Base-by-base conservation (phyloP, 306 rosid species). In the Inga laurina region DNA sequence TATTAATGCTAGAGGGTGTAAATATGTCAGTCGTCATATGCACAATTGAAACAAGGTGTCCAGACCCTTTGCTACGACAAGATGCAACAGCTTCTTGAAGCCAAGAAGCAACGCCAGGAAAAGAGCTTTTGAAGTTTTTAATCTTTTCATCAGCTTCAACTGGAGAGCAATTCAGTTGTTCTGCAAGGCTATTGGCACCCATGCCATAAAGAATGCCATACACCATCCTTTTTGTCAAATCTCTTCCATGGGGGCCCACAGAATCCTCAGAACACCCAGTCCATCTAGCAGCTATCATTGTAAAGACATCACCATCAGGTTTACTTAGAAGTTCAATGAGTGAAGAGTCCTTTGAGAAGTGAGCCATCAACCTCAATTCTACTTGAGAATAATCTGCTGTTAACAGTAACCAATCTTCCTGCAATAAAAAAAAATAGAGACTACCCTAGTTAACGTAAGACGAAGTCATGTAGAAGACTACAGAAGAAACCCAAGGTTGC, bases 331-430 rank as follows among this genome's bases (percentile, higher is more conserved):
- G 93, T 77, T 92, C 94, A 82, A 91, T 79, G 57, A 96, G 89
- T 8, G 91, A 88, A 56, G 94, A 79, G 86, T 96, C 99, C 78
- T 88, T 89, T 24, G 99, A 96, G 83, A 96, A 93, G 87, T 96
- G 99, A 66, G 99, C 97, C 99, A 96, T 93, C 89, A 96, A 79
- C 88, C 99, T 89, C 89, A 96, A 82, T 85, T 96, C 99, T 79
- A 96, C 94, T 87, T 93, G 99, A 88, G 98, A 96, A 91, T 96
- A 96, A 88, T 96, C 99, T 43, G 99, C 99, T 59, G 97, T 87
- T 84, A 96, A 84, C 73, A 96, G 91, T 74, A 93, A 89, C 99
- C 99, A 93, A 82, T 91, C 88, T 57, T 93, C 97, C 99, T 96
- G 90, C 81, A 80, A 82, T 45, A 80, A 78, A 49, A 67, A 59